A percentile compares a stretch with the other conserved stretches of the same genome.
Conservation (phyloP, 345 rosid species). For the Dipteronia dyeriana region DNA sequence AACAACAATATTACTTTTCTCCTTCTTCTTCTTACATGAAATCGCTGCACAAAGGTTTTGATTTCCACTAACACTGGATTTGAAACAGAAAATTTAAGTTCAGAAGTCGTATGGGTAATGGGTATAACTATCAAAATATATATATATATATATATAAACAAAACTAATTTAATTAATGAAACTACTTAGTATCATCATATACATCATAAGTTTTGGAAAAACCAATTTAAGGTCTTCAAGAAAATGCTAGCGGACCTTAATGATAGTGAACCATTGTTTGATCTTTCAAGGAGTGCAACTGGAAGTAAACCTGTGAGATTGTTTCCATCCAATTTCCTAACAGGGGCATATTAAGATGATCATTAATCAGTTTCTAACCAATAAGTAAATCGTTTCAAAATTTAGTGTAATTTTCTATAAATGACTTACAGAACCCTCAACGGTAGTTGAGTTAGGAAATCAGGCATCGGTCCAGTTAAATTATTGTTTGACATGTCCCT, state of each 20-base stretch:
- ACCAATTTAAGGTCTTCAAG: too few species aligned
- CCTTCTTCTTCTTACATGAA: constrained; percentile 37
- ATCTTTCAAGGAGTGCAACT: constrained; percentile 14
- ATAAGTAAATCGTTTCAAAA: constrained; percentile 8
- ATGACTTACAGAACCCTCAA: constrained; percentile 28
- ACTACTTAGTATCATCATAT: neutral
- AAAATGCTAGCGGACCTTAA: constrained; percentile 20
- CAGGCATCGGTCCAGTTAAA: constrained; percentile 24
- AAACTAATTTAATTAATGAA: neutral
- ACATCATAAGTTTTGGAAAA: too few species aligned
- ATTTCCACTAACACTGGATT: constrained; percentile 41
- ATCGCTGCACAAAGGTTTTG: constrained; percentile 36
- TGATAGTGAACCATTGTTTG: constrained; percentile 18
- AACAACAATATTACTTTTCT: constrained; percentile 33
- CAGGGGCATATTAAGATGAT: neutral
- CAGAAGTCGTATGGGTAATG: neutral
- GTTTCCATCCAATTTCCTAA: constrained; percentile 32
- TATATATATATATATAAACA: too few species aligned
- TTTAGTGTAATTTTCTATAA: neutral
- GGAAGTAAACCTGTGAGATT: constrained; percentile 30
- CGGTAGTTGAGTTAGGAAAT: constrained; percentile 25
- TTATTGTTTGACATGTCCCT: constrained; percentile 34
- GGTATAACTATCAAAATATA: too few species aligned
- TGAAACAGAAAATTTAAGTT: neutral
- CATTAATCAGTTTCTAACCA: neutral